Conservation (phyloP, 129 eudicot genomes). For the Rutidosis leptorrhynchoides region DNA sequence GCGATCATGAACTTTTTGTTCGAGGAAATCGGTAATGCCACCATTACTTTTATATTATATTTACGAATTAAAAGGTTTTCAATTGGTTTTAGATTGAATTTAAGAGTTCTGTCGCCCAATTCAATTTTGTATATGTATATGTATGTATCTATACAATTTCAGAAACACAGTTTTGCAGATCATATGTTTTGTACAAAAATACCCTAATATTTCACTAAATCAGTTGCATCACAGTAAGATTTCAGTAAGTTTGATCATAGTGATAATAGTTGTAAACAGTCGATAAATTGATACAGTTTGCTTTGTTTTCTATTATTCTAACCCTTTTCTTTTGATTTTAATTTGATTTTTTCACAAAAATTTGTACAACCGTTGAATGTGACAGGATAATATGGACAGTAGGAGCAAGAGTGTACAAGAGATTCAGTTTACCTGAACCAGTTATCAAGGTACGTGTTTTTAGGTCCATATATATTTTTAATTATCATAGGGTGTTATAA, state of each 20-base stretch:
- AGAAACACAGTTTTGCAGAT: not conserved
- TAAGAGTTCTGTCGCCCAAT: constrained; percentile 13
- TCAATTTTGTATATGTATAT: too few relatives aligned
- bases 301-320: too few relatives aligned
- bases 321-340: not conserved
- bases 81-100: constrained; percentile 17
- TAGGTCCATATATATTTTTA: too few relatives aligned
- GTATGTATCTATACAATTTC: too few relatives aligned
- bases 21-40: constrained; percentile 72
- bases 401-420: constrained; percentile 75
- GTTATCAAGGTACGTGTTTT: constrained; percentile 58
- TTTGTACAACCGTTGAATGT: not conserved
- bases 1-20: constrained; percentile 83
- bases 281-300: not conserved
- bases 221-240: not conserved
- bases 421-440: constrained; percentile 64
- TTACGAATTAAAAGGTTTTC: constrained; percentile 41
- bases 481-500: too few relatives aligned
- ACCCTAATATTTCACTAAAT: not conserved
- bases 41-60: not conserved
- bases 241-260: constrained; percentile 4
- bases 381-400: constrained; percentile 89
- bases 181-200: constrained; percentile 3
- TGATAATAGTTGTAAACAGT: not conserved
- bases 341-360: not conserved